Percentiles rank a stretch among this genome's conserved stretches.
Conservation (phyloP, 2,329 filamentous ascomycete genomes). For the Leptoxyphium fumago region DNA sequence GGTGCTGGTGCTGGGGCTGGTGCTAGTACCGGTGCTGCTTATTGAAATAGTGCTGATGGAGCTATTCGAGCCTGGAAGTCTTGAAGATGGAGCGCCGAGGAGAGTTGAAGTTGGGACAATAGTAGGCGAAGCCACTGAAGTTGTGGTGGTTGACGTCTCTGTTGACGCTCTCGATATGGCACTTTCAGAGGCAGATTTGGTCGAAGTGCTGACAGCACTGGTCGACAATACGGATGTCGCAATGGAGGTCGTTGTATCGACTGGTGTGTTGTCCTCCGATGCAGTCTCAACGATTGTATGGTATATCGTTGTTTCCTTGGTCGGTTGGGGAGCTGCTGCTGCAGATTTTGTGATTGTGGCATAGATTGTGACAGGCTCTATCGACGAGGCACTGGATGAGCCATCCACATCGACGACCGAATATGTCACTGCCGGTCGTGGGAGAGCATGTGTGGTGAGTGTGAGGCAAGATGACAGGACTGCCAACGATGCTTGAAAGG, state of each 20-base stretch:
- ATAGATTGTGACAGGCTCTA: constrained; percentile 9
- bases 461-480: constrained; percentile 11
- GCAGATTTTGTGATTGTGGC: constrained; percentile 10
- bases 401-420: constrained; percentile 17
- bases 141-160: neutral
- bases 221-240: no score
- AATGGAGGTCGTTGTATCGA: no score
- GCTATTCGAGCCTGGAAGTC: no score
- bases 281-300: neutral
- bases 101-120: constrained; percentile 1
- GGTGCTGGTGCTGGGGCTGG: constrained; percentile 3
- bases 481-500: constrained; percentile 1
- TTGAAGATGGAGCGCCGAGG: neutral
- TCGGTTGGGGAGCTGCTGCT: neutral
- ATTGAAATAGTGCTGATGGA: neutral
- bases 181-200: neutral
- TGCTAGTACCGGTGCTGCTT: constrained; percentile 1
- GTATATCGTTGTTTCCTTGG: neutral
- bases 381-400: constrained; percentile 4
- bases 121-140: constrained; percentile 1
- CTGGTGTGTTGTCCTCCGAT: neutral
- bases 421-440: constrained; percentile 14
- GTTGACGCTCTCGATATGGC: neutral
- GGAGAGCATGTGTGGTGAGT: constrained; percentile 12
- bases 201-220: neutral